Base-by-base conservation (phyloP, 441 rosid genomes). In the Populus trichocarpa region DNA sequence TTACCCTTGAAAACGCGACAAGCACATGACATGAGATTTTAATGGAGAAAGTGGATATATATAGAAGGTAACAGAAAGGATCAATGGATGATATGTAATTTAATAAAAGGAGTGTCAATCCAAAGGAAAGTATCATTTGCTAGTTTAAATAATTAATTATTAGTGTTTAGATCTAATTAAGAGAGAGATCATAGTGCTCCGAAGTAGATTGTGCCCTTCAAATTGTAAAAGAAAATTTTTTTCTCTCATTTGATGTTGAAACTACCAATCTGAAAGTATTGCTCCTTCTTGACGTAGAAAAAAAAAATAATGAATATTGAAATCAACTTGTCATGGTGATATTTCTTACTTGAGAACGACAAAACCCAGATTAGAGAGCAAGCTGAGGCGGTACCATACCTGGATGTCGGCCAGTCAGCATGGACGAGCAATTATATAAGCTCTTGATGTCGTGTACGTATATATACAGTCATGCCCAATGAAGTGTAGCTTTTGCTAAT, bases 351-450 rank as follows among this genome's bases (percentile, higher is more conserved):
- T 16, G 61, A 16, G 61, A 53, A 53, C 6, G 61, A 53, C 61
- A 53, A 6, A 53, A 53, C 22, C 61, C 4, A 18, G 8, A 53
- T 5, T 16, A 53, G n/a, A 53, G 9, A 53, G 61, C 61, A 53
- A 46, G 57, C 57, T 46, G 71, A 70, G 68, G 70, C 36, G 76
- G 25, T 25, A 67, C 80, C 80, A 76, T 59, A 57, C 74, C 16
- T 72, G 35, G 25, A 38, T 80, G 70, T 72, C 77, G 71, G 73
- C 69, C 77, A 72, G 42, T 46, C 75, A 22, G n/a, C 22, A 30
- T 40, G 35, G 65, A 40, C 65, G 33, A 20, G 36, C 36, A 74
- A 10, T 1, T 30, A 30, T 30, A 30, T 73, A 10, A 70, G 74
- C 28, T 67, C 61, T 8, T 22, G 3, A 67, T 32, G 64, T 36